Evolutionary conservation across 805 yeast species (phyloP), one percentile per base, ranked within the genome.

Genomic region (Kazachstania africana): DNA sequence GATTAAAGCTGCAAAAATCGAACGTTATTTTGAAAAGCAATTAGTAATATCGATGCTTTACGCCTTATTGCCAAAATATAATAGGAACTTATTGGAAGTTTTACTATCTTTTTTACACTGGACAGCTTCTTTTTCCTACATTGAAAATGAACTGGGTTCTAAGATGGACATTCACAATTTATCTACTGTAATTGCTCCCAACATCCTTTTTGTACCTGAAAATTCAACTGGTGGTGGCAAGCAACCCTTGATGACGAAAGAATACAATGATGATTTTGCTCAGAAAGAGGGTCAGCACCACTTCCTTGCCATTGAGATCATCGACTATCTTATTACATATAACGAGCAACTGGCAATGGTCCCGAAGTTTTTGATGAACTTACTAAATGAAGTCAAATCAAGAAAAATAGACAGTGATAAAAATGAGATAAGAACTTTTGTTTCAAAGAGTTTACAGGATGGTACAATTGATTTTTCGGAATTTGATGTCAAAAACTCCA

Each of bases 101-200:
- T 59, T 91, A 26, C 63, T 87, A 20, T 75, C 78, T 36, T 91
- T 91, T 54, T 71, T 91, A 50, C 78, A 77, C 55, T 91, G 97
- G 97, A 88, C 87, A 2, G 84, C 97, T 0, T 82, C 97, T 2
- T 91, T 91, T 59, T 81, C 96, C 1, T 87, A 83, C 44, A 73
- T 87, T 38, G 96, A 85, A 48, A 93, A 84, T 45, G 87, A 81
- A 43, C 72, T 75, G 15, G 91, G 91, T 1, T 84, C 96, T 3
- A 91, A 88, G 60, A 91, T 91, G 98, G 96, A 88, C 52, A 72
- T 81, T 21, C 94, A 85, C 51, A 91, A 91, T 53, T 65, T 91
- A 40, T 94, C 98, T 2, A 91, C 97, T 0, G 99, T 91, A 3
- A 68, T 91, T 30, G 81, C 96, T 0, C 99, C 99, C 2, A 91